These are phyloP conservation scores for Chytridiales sp. DNA, from an alignment of 371 early-diverging fungal genomes.

Conservation along the genomic window DNA sequence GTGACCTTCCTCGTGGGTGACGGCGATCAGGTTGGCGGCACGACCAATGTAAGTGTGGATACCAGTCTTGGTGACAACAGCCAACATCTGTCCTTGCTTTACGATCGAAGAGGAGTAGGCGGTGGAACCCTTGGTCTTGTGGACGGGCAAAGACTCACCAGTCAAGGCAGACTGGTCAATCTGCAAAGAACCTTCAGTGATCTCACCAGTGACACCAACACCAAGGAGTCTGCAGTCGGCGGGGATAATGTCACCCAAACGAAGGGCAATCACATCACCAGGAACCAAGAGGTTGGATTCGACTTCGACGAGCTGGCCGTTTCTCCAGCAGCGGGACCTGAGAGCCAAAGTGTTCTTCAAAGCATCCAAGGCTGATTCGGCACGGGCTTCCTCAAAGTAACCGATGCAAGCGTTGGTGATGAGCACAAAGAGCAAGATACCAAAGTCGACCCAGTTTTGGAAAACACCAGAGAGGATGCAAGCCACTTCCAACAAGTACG, in stretches of 20 bases:
- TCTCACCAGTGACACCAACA: conserved; percentile 74
- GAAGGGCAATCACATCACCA: conserved; percentile 84
- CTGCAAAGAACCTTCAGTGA: conserved; percentile 63
- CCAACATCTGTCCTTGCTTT: conserved; percentile 82
- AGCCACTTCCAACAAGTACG: conserved; percentile 82
- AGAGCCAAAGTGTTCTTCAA: conserved; percentile 85
- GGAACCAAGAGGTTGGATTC: conserved; percentile 67
- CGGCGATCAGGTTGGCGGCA: conserved; percentile 82
- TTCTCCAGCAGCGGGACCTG: conserved; percentile 73
- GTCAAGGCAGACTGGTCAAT: conserved; percentile 96
- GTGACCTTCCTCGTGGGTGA: conserved; percentile 74
- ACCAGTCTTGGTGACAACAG: conserved; percentile 82
- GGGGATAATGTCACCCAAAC: conserved; percentile 91
- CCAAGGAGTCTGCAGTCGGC: conserved; percentile 83
- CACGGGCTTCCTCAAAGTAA: conserved; percentile 75
- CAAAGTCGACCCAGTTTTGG: conserved; percentile 81
- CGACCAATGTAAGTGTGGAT: conserved; percentile 85
- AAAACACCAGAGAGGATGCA: conserved; percentile 55
- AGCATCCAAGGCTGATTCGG: conserved; percentile 87
- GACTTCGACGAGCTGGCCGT: conserved; percentile 73
- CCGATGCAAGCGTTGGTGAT: conserved; percentile 77
- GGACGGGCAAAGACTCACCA: conserved; percentile 87
- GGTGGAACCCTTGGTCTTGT: conserved; percentile 74
- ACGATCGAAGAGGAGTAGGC: conserved; percentile 82
- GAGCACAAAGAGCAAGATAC: conserved; percentile 73